Evolutionary conservation across 1,284 basidiomycete species (phyloP).

Genomic region (Pseudozyma tsukubaensis): DNA sequence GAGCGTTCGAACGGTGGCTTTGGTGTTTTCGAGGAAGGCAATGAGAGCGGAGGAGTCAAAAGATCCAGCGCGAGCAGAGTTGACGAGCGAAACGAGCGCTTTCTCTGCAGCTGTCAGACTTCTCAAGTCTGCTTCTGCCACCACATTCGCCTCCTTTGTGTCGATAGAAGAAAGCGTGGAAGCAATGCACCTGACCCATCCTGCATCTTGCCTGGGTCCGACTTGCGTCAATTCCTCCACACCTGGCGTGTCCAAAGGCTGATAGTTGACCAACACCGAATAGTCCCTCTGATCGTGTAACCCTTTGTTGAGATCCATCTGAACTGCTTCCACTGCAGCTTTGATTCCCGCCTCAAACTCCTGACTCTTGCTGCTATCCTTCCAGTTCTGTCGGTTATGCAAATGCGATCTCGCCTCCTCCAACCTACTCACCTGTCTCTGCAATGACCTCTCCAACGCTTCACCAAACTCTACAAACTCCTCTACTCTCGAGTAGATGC

Average conservation of each 20-base stretch:
- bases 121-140: slow-evolving; percentile 6
- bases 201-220: slow-evolving; percentile 19
- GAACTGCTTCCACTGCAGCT: slow-evolving; percentile 14
- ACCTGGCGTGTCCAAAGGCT: slow-evolving; percentile 28
- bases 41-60: slow-evolving; percentile 3
- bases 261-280: slow-evolving; percentile 44
- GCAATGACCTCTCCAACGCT: slow-evolving; percentile 46
- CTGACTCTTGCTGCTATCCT: background rate
- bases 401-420: slow-evolving; percentile 41
- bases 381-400: slow-evolving; percentile 21
- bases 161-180: slow-evolving; percentile 1
- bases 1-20: slow-evolving; percentile 10
- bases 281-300: slow-evolving; percentile 49
- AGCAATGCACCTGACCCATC: slow-evolving; percentile 30
- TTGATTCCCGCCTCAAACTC: slow-evolving; percentile 25
- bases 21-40: slow-evolving; percentile 22
- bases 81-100: slow-evolving; percentile 12
- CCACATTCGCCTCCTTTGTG: background rate
- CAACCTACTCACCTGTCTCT: slow-evolving; percentile 37
- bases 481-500: slow-evolving; percentile 55
- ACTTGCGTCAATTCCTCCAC: slow-evolving; percentile 34
- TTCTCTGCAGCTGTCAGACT: slow-evolving; percentile 16
- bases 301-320: slow-evolving; percentile 19
- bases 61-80: background rate
- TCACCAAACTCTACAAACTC: slow-evolving; percentile 59